Conservation (phyloP, 2,329 filamentous ascomycete genomes). For the Acrocalymma vagum region DNA sequence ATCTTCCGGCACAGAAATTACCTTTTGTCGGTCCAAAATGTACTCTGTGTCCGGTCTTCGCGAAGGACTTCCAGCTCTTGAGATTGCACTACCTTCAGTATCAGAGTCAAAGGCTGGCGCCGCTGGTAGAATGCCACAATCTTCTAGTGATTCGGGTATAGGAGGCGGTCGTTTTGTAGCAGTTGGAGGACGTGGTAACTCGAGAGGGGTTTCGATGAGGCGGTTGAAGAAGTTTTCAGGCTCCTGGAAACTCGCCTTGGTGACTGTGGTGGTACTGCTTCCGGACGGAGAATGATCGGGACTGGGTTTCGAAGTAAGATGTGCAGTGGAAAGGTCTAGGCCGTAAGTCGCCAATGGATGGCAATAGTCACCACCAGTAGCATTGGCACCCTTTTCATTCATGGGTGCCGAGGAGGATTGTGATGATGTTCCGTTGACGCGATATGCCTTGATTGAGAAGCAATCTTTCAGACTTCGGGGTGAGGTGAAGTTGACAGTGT, state of each 20-base stretch:
- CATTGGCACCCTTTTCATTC: constrained; percentile 10
- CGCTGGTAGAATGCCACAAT: constrained; percentile 28
- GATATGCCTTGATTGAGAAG: constrained; percentile 3
- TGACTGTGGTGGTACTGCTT: constrained; percentile 25
- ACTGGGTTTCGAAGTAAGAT: constrained; percentile 26
- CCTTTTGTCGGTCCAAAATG: constrained; percentile 34
- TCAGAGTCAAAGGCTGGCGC: constrained; percentile 8
- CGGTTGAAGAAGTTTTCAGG: constrained; percentile 36
- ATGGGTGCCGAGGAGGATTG: constrained; percentile 16
- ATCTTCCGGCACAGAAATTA: constrained; percentile 36
- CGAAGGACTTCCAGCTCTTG: constrained; percentile 15
- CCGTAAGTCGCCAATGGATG: constrained; percentile 37
- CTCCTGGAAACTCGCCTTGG: constrained; percentile 11
- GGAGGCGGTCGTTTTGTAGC: constrained; percentile 17
- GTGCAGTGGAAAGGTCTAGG: constrained; percentile 30
- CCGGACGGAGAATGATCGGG: constrained; percentile 22
- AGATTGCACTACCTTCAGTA: constrained; percentile 13
- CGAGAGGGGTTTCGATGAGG: constrained; percentile 23
- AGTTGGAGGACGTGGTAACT: constrained; percentile 15
- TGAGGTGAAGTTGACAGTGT: constrained; percentile 15
- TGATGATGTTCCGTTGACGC: constrained; percentile 3
- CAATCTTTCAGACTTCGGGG: constrained; percentile 1
- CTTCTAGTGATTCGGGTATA: constrained; percentile 20
- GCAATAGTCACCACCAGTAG: constrained; percentile 27
- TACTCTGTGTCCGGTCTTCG: constrained; percentile 32